Percentiles rank a stretch among this genome's conserved stretches.
These are phyloP conservation scores for Dryadomyces quercus-mongolicae DNA, from an alignment of 2,329 filamentous ascomycete genomes.

Conservation along the genomic window DNA sequence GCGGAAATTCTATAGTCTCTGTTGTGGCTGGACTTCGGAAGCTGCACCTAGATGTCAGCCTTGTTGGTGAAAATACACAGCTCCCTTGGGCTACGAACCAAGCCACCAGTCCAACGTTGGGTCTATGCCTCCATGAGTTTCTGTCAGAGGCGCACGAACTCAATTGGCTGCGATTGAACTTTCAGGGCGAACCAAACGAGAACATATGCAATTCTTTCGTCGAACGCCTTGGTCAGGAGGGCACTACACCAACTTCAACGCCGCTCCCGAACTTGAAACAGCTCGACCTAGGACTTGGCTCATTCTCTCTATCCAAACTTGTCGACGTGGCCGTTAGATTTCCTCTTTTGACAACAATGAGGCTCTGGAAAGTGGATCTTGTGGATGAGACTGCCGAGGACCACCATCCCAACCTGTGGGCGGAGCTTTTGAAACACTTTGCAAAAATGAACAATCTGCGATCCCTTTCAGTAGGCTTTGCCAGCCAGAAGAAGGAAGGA, in stretches of 20 bases:
- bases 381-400: not conserved
- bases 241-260: not conserved
- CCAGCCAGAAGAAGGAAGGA: not conserved
- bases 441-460: not conserved
- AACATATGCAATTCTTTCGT: not conserved
- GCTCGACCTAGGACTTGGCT: not conserved
- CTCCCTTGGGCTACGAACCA: not conserved
- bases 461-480: not conserved
- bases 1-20: slow-evolving; percentile 22
- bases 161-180: slow-evolving; percentile 41
- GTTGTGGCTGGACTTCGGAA: slow-evolving; percentile 33
- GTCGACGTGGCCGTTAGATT: not conserved
- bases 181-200: slow-evolving; percentile 12
- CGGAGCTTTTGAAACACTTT: not conserved
- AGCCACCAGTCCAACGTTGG: slow-evolving; percentile 9
- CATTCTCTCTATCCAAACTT: not conserved
- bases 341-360: not conserved
- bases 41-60: slow-evolving; percentile 25
- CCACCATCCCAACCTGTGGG: not conserved
- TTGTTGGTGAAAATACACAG: not conserved
- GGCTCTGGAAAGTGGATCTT: not conserved
- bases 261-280: not conserved
- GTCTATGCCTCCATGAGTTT: slow-evolving; percentile 19
- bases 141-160: slow-evolving; percentile 28
- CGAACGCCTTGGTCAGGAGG: not conserved